Evolutionary conservation across 129 eudicot genomes (phyloP), one percentile per base, ranked within the genome.

Genomic region (Oenanthe sinensis): DNA sequence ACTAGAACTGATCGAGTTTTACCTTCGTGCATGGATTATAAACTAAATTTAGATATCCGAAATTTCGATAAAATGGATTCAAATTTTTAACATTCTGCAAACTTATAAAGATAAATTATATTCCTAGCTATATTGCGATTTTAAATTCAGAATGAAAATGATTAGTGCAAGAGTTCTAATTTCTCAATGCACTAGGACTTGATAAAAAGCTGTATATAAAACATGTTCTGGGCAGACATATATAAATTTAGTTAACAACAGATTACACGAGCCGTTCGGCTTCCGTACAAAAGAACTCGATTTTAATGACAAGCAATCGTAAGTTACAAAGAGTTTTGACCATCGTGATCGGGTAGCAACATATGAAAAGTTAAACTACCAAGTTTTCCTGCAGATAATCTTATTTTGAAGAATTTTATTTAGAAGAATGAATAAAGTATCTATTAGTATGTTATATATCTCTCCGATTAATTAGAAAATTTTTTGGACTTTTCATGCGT

Each of bases 221-320:
- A 39, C 19, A 1, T 65, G 0, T 5, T 65, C 19, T 16, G 6
- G n/a, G 9, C 60, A 52, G 17, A 12, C 39, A 24, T 28, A 24
- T 28, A 3, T 19, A n/a, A n/a, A 12, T 6, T 19, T 30, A 7
- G 26, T 30, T 30, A 39, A 70, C 0, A 0, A 28, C 39, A 30
- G 71, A n/a, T 60, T 14, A 54, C 75, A 20, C 0, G 52, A 72
- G 50, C 36, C 76, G 76, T 71, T 71, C 43, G 10, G 76, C 76
- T 22, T 72, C 76, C 76, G 36, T 72, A 72, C 55, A 11, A 73
- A 39, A 44, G 49, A n/a, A 73, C 1, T 44, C 43, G 33, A 33
- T 37, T 28, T 11, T 42, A 37, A 24, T 44, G 48, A 54, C 39
- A 44, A 44, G 76, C 76, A 22, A 73, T n/a, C 76, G 76, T 44